Base-by-base conservation (phyloP, 2,329 filamentous ascomycete genomes). In the Chaetothyriales sp. region DNA sequence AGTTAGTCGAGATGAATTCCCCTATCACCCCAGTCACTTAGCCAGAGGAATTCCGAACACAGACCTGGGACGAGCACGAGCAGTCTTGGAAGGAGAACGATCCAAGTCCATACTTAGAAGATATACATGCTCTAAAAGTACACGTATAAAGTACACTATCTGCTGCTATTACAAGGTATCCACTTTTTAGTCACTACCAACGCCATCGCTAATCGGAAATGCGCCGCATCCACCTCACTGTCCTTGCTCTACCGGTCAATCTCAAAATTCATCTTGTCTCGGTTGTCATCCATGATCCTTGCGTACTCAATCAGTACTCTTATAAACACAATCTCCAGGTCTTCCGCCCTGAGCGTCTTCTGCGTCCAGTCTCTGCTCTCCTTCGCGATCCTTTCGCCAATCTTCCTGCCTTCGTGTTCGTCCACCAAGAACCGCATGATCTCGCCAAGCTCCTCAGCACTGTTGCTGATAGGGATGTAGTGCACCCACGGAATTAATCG, bases 381-480 rank as follows among this genome's bases (percentile, higher is more conserved):
- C 44, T 70, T 66, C 13, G 85, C 84, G 60, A 89, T 85, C 63
- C 70, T 74, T 64, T 78, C 70, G 0, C 82, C 85, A 2, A 72
- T 73, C 1, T 67, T 66, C 60, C 86, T 83, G 22, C 29, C 48
- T n/a, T 28, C 25, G 1, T 62, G 72, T 0, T 66, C 62, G 1
- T 82, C 82, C 3, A 86, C 63, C 60, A 89, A 88, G 62, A 86
- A 89, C 51, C 85, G 79, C 73, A 87, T 74, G 51, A 87, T 81
- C 46, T 78, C 81, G 55, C 81, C 88, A 60, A 85, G 75, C 59
- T 89, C 86, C 40, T 77, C 70, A 60, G 82, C 88, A 1, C 80
- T 77, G 61, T 78, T 84, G 63, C 88, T 83, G 76, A 90, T 80
- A 13, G 86, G 86, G 1, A 88, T 81, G 60, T 86, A 90, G 66